Base-by-base conservation (phyloP, 164 flowering plant genomes). In the Nymphaea thermarum region DNA sequence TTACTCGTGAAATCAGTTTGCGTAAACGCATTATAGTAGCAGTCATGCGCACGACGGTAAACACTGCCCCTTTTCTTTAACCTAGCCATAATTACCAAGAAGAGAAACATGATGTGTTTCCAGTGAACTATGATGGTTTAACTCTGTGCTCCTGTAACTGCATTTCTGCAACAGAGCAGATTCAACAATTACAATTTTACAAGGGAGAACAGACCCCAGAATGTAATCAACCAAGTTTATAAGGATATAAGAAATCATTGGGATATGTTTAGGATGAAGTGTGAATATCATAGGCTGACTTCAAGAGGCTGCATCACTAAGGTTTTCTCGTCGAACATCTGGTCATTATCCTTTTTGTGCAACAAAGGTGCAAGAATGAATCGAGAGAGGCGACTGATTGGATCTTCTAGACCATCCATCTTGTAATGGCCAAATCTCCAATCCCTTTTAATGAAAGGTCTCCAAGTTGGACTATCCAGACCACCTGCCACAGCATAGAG, bases 381-480 rank as follows among this genome's bases (percentile, higher is more conserved):
- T 80, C 99, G 82, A 43, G 74, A 75, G 3, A 90, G 72, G 69
- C 92, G 81, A 77, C 93, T 89, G 16, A 94, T 65, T 0, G 96
- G 95, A 71, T 94, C 98, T 74, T 94, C 97, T 44, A 91, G 78
- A 44, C 93, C 88, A 71, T 94, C 99, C 90, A 91, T 82, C 77
- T 91, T 81, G 74, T 94, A 94, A 76, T 91, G 95, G 53, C 99
- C 99, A 76, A 94, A 94, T 47, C 96, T 82, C 97, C 99, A 94
- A 72, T 94, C 99, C 43, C 95, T 77, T 65, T 72, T 70, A 8
- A 81, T 63, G 68, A 73, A 90, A 64, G 86, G 85, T 41, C 90
- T 82, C 72, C 68, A 72, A 63, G 76, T 82, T 43, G 98, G 98
- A 73, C 80, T 77, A 79, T 94, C 97, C 70, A 94, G 97, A 64